Evolutionary conservation across 306 rosid genomes (phyloP), one percentile per base, ranked within the genome.

Genomic region (Prosopis cineraria): DNA sequence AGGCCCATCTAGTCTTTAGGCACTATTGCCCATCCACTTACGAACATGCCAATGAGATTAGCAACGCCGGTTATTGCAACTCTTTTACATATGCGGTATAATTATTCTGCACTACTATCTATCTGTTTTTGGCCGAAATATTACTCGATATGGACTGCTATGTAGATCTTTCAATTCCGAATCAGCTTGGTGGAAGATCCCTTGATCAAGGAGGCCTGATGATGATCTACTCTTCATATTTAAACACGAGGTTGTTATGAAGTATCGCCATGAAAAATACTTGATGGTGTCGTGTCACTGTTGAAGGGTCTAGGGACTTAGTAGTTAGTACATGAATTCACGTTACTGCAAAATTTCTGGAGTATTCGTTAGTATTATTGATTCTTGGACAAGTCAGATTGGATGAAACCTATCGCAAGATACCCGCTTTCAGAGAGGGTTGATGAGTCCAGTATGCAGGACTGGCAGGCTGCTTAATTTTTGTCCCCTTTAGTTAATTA

Each of bases 361-460:
- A 53, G 6, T 5, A 63, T 71, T 67, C 33, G 27, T 75, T 55
- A 25, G 43, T 52, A 12, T 20, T 67, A 10, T 55, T 56, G 17
- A 24, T 56, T 56, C 68, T 75, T 53, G 47, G 43, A 29, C 17
- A 27, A 25, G 71, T 44, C 25, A 69, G 53, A 68, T 74, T 71
- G 33, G 36, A 25, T 52, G 68, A 58, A 64, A n/a, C 44, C 37
- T 41, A 33, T 68, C 72, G 74, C 47, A 5, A 64, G 45, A 75
- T 78, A 74, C 75, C 78, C 71, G 66, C 72, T 56, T 66, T 74
- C 27, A 17, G 36, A 68, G 83, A 80, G 83, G 73, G 76, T 52
- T 84, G 69, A 52, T 20, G 59, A 6, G 63, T 69, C 55, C 10
- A 72, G 85, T 77, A 79, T 68, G 79, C 74, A 74, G 60, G 72